These are phyloP conservation scores for Fibroporia radiculosa DNA, from an alignment of 768 basidiomycete genomes.

Conservation along the genomic window DNA sequence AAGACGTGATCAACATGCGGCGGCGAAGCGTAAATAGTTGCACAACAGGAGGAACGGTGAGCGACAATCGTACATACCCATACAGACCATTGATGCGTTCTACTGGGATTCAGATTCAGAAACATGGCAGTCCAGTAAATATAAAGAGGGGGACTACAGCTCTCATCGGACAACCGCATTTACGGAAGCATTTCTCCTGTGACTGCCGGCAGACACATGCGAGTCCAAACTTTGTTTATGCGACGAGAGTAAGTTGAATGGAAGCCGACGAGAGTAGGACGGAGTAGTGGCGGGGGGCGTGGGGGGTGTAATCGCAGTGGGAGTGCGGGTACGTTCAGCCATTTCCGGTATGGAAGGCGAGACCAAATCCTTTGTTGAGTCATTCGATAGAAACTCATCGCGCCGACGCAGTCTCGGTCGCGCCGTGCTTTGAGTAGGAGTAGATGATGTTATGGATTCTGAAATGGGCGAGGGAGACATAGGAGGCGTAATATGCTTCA, in stretches of 20 bases:
- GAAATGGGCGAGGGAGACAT: conserved; percentile 23
- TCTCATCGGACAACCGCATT: conserved; percentile 15
- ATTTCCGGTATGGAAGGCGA: too few relatives aligned
- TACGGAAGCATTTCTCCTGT: conserved; percentile 38
- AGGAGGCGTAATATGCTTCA: conserved; percentile 34
- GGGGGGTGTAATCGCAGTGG: conserved; percentile 11
- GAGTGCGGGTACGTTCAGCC: conserved; percentile 18
- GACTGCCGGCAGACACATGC: conserved; percentile 23
- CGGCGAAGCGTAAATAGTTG: conserved; percentile 2
- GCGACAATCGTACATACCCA: too few relatives aligned
- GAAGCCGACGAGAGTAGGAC: conserved; percentile 43
- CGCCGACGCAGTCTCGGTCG: conserved; percentile 12
- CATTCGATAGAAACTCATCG: conserved; percentile 35
- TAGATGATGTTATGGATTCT: conserved; percentile 12
- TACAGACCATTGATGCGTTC: too few relatives aligned
- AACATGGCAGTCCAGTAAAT: not conserved
- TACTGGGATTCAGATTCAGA: too few relatives aligned
- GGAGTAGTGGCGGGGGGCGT: conserved; percentile 7
- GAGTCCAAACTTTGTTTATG: conserved; percentile 25
- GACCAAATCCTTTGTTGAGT: too few relatives aligned
- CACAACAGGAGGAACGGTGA: not conserved
- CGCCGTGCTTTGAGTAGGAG: conserved; percentile 31
- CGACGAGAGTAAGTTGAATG: conserved; percentile 55
- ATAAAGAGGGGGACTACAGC: not conserved
- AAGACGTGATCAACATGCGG: not conserved